phyloP scores from a whole-genome alignment of 2,329 filamentous ascomycete species.

The Cadophora sp. region DNA sequence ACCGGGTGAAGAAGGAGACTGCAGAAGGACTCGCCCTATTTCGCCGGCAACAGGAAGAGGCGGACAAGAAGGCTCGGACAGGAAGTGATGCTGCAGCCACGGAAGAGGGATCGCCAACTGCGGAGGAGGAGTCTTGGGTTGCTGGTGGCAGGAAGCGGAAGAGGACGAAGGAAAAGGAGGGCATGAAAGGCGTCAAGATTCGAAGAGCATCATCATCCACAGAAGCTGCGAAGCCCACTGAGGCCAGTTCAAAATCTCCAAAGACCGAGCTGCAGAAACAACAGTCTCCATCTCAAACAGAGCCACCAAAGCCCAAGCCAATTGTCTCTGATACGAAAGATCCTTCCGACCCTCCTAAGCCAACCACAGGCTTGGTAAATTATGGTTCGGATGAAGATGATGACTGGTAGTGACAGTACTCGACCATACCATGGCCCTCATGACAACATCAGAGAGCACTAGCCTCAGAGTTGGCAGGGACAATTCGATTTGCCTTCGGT shows the following conservation, averaged over 20 bases:
- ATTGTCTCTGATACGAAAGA: slow-evolving; percentile 7
- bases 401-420: slow-evolving; percentile 33
- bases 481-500: no score
- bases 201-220: slow-evolving; percentile 40
- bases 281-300: neutral
- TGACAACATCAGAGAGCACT: neutral
- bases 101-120: slow-evolving; percentile 31
- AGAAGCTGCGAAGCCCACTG: slow-evolving; percentile 20
- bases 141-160: slow-evolving; percentile 49
- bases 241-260: slow-evolving; percentile 12
- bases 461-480: no score
- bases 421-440: neutral
- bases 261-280: slow-evolving; percentile 14
- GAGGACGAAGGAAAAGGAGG: slow-evolving; percentile 49
- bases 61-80: slow-evolving; percentile 41
- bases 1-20: slow-evolving; percentile 59
- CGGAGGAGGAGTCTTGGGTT: slow-evolving; percentile 47
- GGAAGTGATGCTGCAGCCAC: slow-evolving; percentile 30
- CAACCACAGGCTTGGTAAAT: slow-evolving; percentile 54
- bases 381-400: slow-evolving; percentile 64
- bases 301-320: neutral
- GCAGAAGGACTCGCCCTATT: slow-evolving; percentile 64
- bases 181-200: slow-evolving; percentile 44
- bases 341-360: slow-evolving; percentile 36
- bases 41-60: slow-evolving; percentile 55